phyloP scores from a whole-genome alignment of 352 stramenopile genomes.

The Phytophthora tubulina region DNA sequence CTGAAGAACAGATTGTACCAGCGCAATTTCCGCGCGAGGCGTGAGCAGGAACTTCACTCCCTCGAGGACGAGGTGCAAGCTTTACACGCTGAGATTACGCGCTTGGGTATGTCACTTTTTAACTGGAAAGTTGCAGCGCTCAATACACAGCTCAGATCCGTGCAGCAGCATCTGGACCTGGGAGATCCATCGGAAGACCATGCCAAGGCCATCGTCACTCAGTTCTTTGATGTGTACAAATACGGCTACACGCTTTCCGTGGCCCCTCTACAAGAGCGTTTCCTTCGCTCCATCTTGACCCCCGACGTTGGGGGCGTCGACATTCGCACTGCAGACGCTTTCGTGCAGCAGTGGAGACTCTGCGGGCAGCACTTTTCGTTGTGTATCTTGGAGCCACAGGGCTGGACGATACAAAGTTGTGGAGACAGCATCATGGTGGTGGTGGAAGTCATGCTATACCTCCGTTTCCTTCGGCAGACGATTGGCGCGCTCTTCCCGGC shows the following conservation, averaged over 20 bases:
- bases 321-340: slow-evolving; percentile 22
- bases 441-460: slow-evolving; percentile 42
- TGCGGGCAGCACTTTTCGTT: slow-evolving; percentile 35
- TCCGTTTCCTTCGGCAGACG: slow-evolving; percentile 42
- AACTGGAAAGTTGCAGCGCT: slow-evolving; percentile 18
- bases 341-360: slow-evolving; percentile 46
- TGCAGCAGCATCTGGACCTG: slow-evolving; percentile 22
- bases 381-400: slow-evolving; percentile 37
- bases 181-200: slow-evolving; percentile 26
- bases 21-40: slow-evolving; percentile 48
- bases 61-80: slow-evolving; percentile 36
- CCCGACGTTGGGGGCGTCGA: slow-evolving; percentile 35
- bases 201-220: slow-evolving; percentile 31
- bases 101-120: slow-evolving; percentile 14
- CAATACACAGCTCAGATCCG: slow-evolving; percentile 8
- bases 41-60: slow-evolving; percentile 29
- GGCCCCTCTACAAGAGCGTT: slow-evolving; percentile 32
- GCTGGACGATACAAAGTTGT: slow-evolving; percentile 27
- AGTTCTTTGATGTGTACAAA: slow-evolving; percentile 46
- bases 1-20: slow-evolving; percentile 51
- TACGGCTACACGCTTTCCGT: slow-evolving; percentile 37
- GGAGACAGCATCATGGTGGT: slow-evolving; percentile 38
- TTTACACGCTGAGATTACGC: slow-evolving; percentile 38
- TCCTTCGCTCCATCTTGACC: slow-evolving; percentile 39
- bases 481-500: slow-evolving; percentile 40